Evolutionary conservation across 352 stramenopile species (phyloP).

Genomic region (Aphanomyces stellatus): DNA sequence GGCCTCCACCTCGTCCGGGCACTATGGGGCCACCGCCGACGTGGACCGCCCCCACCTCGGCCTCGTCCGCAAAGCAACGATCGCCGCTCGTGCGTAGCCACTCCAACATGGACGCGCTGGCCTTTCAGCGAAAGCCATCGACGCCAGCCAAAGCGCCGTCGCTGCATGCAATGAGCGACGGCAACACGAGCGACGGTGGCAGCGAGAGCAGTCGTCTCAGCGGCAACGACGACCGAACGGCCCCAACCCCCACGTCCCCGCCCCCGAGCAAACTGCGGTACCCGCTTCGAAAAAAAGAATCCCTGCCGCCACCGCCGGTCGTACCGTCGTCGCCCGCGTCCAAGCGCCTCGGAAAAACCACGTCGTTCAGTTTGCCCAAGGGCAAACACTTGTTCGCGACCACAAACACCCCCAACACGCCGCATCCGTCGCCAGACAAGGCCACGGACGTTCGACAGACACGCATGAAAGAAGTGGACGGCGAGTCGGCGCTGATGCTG

Average conservation of each 20-base stretch:
- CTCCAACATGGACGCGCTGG: neutral
- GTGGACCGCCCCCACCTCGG: neutral
- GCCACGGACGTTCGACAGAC: neutral
- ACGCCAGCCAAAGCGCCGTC: neutral
- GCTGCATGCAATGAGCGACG: no score
- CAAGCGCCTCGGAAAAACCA: no score
- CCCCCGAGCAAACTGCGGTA: neutral
- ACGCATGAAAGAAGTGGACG: no score
- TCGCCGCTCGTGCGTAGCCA: neutral
- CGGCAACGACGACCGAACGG: no score
- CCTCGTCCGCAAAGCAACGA: neutral
- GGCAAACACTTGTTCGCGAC: no score
- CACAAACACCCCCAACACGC: no score
- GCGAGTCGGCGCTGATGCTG: no score
- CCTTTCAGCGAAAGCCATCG: neutral
- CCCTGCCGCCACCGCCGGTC: neutral
- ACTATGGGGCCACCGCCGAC: neutral
- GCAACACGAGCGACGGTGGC: neutral
- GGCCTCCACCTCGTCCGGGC: no score
- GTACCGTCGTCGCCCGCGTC: neutral
- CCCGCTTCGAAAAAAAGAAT: constrained; percentile 1
- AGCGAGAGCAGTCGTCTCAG: neutral
- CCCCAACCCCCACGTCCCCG: neutral
- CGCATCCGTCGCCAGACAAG: neutral
- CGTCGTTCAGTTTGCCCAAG: no score